Evolutionary conservation across 78 protist genomes (phyloP).

Genomic region (Dictyostelium purpureum): DNA sequence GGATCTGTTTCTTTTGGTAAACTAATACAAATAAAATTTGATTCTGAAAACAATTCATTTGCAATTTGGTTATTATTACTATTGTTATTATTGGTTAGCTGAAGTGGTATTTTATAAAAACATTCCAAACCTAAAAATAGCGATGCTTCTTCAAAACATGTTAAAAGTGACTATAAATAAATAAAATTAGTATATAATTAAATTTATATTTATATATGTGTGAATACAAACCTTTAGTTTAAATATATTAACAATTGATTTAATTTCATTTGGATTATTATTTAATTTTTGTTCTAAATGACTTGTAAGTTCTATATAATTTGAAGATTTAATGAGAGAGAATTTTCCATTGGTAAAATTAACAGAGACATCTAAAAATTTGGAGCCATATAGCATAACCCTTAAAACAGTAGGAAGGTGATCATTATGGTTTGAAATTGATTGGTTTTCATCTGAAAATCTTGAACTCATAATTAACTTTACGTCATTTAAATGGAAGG

Average conservation of each 20-base stretch:
- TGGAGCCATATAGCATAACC: slow-evolving; percentile 40
- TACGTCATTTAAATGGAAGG: slow-evolving; percentile 41
- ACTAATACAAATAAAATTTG: slow-evolving; percentile 35
- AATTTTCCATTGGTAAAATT: slow-evolving; percentile 60
- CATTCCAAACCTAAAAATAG: slow-evolving; percentile 51
- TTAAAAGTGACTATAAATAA: slow-evolving; percentile 35
- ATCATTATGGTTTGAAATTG: not conserved
- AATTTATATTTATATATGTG: not conserved
- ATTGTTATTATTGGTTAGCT: not conserved
- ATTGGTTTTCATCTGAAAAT: not conserved
- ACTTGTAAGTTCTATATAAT: not conserved
- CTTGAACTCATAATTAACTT: slow-evolving; percentile 12
- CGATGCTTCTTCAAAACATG: slow-evolving; percentile 62
- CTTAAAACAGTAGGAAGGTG: slow-evolving; percentile 23
- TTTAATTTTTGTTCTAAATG: slow-evolving; percentile 29
- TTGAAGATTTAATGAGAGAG: slow-evolving; percentile 15
- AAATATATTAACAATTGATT: slow-evolving; percentile 42
- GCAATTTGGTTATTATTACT: not conserved
- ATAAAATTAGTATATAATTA: not conserved
- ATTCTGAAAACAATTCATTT: not conserved
- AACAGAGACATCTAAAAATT: slow-evolving; percentile 39
- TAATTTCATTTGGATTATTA: slow-evolving; percentile 13
- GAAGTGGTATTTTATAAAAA: slow-evolving; percentile 55
- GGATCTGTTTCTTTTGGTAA: slow-evolving; percentile 44
- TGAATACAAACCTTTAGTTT: not conserved